Evolutionary conservation across 139 green algal genomes (phyloP), one percentile per base, ranked within the genome.

Genomic region (Tetradesmus lagerheimii): DNA sequence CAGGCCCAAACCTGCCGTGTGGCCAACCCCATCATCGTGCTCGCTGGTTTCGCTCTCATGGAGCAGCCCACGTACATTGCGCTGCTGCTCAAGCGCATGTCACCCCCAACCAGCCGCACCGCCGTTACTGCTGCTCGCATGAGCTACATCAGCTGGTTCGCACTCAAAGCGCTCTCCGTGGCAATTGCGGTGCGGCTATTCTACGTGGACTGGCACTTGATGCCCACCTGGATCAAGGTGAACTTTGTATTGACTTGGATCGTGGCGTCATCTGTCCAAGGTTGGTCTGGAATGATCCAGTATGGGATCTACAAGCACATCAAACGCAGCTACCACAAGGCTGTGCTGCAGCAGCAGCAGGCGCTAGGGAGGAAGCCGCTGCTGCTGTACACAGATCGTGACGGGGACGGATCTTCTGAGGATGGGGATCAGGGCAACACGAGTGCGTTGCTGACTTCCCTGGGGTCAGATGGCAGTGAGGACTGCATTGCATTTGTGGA

Each of bases 21-120:
- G 0, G 85, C 45, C 85, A 89, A 89, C 45, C 57, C 38, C 20
- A 64, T 89, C 71, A 83, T 77, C 6, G 74, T 89, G 71, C 20
- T 89, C 8, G 85, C 43, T 27, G 74, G 34, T 23, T 89, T 89
- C 84, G 85, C 85, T 0, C 41, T 89, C 31, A 37, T 89, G 85
- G 85, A 89, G 71, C 85, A 89, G 45, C 85, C 85, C 4, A 89
- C 85, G 15, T 89, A 89, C 31, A 15, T 89, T 8, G 85, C 85
- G 25, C 71, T 89, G 71, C 85, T 89, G 67, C 25, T 71, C 41
- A 89, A 89, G 85, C 85, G 85, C 45, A 89, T 89, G 85, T 43
- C 84, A 31, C 85, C 85, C 6, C 18, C 71, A 8, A 37, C 14
- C 85, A 89, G 74, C 45, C 41, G 18, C 41, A 18, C 37, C 31